Base-by-base conservation (phyloP, 768 basidiomycete genomes). In the Candolleomyces aberdarensis region DNA sequence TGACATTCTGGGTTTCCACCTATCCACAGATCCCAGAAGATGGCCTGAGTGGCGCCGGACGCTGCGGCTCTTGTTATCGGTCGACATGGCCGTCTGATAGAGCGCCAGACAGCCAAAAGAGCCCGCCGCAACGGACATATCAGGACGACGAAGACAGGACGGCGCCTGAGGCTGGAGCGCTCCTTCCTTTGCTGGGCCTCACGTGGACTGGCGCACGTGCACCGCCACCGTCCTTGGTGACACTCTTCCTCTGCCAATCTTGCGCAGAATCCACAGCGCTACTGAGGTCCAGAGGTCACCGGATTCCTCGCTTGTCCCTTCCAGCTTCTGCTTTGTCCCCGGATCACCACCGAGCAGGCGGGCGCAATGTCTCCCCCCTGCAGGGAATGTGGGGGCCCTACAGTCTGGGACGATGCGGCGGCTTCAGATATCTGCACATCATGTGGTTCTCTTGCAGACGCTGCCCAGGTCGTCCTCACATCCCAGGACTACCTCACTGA, bases 391-490 rank as follows among this genome's bases (percentile, higher is more conserved):
- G 81, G 78, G 48, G 81, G 74, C 13, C 17, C 66, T 58, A 83
- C 82, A 17, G 71, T 78, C 62, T 85, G 81, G 79, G 80, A 86
- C 72, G 83, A 85, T 64, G 78, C 80, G 36, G 79, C 81, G 29
- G 81, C 80, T 59, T 86, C 87, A 3, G 72, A 78, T 50, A 84
- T 92, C 61, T 93, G 91, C 72, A 83, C 83, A 13, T 56, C 63
- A n/a, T 92, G 91, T 65, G 91, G 87, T 15, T 85, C 85, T n/a
- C 82, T 93, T 19, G 76, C 74, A 10, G 85, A 91, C 66, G 78
- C 89, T 0, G 75, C 80, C 14, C 87, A 87, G 75, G 79, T 78
- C 29, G 73, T 89, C 44, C 82, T 93, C 53, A 77, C 83, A 8
- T 75, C 80, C 41, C 62, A 69, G 20, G 62, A 60, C 22, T 77